A percentile compares a stretch with the other conserved stretches of the same genome.
phyloP scores from a whole-genome alignment of 2,329 filamentous ascomycete species.

The Penicillium sp. region DNA sequence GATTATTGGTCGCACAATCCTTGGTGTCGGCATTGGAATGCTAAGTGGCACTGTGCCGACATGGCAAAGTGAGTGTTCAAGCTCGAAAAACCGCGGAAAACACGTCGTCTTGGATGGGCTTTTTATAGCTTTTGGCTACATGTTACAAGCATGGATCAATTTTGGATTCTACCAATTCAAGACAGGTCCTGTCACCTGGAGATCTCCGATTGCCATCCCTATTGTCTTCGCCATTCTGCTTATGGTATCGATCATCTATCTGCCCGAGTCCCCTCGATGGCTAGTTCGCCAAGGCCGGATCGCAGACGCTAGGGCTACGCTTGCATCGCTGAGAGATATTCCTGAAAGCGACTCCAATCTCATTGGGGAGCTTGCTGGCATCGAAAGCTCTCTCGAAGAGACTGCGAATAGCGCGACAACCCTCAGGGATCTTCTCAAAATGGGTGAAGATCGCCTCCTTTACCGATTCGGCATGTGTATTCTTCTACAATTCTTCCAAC shows the following conservation, averaged over 20 bases:
- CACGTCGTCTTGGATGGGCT: conserved; percentile 15
- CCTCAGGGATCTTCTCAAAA: conserved; percentile 11
- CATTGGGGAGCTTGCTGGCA: neutral
- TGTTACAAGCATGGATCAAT: conserved; percentile 12
- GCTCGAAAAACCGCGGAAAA: conserved; percentile 13
- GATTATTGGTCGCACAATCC: conserved; percentile 9
- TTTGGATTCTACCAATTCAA: conserved; percentile 12
- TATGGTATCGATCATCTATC: conserved; percentile 4
- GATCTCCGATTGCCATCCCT: conserved; percentile 10
- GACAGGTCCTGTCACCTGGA: conserved; percentile 10
- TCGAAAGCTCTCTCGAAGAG: conserved; percentile 11
- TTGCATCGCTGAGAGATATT: conserved; percentile 8
- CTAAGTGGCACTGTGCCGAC: conserved; percentile 12
- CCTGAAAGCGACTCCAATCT: neutral
- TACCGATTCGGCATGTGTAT: conserved; percentile 14
- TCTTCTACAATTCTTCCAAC: conserved; percentile 15
- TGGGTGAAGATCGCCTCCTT: conserved; percentile 9
- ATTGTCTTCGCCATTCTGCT: conserved; percentile 7
- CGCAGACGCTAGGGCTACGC: conserved; percentile 7
- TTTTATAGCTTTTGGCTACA: conserved; percentile 8
- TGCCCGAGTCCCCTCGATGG: conserved; percentile 14
- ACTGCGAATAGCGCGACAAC: conserved; percentile 6
- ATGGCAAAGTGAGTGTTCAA: conserved; percentile 16
- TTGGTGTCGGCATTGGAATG: conserved; percentile 12
- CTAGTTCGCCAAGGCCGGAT: conserved; percentile 7